These are phyloP conservation scores for Colletotrichum zoysiae DNA, from an alignment of 2,329 filamentous ascomycete species.

Conservation along the genomic window DNA sequence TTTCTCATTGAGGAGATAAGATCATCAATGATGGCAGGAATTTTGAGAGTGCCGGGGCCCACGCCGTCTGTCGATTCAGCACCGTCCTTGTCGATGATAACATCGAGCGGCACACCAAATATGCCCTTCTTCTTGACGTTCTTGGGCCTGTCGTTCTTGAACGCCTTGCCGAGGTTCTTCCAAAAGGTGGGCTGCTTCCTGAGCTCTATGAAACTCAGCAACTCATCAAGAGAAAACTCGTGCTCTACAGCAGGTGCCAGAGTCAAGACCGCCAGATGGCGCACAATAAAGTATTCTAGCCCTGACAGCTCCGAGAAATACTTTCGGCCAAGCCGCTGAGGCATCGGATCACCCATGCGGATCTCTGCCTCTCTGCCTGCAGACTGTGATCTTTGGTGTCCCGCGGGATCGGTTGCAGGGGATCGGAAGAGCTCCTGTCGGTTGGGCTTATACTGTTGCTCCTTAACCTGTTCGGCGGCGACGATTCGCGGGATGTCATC, in stretches of 20 bases:
- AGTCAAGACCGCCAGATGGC: conserved; percentile 92
- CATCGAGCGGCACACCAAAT: conserved; percentile 89
- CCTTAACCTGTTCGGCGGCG: conserved; percentile 92
- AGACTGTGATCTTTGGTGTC: conserved; percentile 74
- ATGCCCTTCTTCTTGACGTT: conserved; percentile 90
- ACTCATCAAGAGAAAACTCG: conserved; percentile 93
- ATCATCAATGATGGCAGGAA: conserved; percentile 96
- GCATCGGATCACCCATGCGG: conserved; percentile 65
- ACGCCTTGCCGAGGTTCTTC: conserved; percentile 97
- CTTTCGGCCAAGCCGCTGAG: conserved; percentile 73
- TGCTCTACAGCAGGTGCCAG: conserved; percentile 93
- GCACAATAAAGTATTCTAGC: conserved; percentile 96
- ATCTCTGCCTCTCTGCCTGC: conserved; percentile 64
- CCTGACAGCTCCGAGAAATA: conserved; percentile 98
- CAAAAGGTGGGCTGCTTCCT: conserved; percentile 92
- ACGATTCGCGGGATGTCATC: conserved; percentile 98
- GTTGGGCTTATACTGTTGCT: conserved; percentile 81
- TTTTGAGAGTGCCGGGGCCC: conserved; percentile 88
- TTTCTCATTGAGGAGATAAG: conserved; percentile 94
- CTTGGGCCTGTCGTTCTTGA: conserved; percentile 86
- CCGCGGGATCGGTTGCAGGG: conserved; percentile 68
- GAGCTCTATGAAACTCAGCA: conserved; percentile 92
- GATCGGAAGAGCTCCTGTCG: conserved; percentile 75
- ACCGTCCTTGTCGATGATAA: conserved; percentile 91
- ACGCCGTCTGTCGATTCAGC: conserved; percentile 98